Base-by-base conservation (phyloP, 2,329 filamentous ascomycete species). In the Epichloe coenophiala region DNA sequence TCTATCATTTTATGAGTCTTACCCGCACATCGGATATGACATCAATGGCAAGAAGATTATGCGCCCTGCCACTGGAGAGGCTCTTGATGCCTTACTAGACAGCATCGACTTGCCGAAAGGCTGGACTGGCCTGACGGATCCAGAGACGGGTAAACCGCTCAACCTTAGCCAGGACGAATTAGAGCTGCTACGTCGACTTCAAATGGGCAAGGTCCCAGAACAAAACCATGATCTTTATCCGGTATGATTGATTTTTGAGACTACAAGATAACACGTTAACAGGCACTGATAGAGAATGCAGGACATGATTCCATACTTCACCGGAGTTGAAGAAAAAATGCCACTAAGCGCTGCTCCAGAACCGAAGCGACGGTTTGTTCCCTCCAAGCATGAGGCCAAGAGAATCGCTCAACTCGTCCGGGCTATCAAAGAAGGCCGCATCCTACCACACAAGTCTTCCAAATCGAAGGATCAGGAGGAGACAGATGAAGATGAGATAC, bases 11-110 rank as follows among this genome's bases (percentile, higher is more conserved):
- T 98, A 98, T 72, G 93, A 98, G 66, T 86, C 88, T 37, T 98
- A 96, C 65, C 93, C 93, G 47, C 93, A 98, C 65, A 96, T 98
- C 64, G 93, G 93, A 53, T 98, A 98, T 70, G 88, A 96, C 61
- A 97, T 98, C 71, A 95, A 98, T 67, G 93, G 93, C 67, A 96
- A 94, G 77, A 94, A 87, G 68, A 95, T 98, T 56, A 87, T 95
- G 83, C 85, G 93, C 48, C 93, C 93, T 6, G 93, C 94, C 4
- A 91, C 89, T 58, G 91, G 91, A 48, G 86, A 95, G 65, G 93
- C 93, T 37, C 72, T 98, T 35, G 93, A 98, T 72, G 88, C 89
- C 12, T 76, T 98, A 42, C 75, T 98, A 9, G 91, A 98, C 61
- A 96, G 87, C 68, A 98, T 98, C 60, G 93, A 98, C 63, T 75